Evolutionary conservation across 179 eudicot species (phyloP).

Genomic region (Dionaea muscipula): DNA sequence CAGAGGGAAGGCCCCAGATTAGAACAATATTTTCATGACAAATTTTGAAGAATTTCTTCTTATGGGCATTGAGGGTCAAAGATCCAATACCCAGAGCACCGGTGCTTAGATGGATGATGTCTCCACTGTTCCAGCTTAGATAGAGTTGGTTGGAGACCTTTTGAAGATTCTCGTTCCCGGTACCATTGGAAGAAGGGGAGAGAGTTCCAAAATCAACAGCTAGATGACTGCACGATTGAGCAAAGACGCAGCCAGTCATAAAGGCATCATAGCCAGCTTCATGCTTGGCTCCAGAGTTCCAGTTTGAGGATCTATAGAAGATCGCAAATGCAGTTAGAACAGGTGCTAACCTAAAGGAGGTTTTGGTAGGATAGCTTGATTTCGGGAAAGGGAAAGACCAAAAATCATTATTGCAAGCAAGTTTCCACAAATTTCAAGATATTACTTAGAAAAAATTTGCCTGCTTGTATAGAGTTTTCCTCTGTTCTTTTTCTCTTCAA

Average conservation of each 20-base stretch:
- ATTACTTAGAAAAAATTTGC: no score
- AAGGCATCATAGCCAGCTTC: conserved; percentile 99
- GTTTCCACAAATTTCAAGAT: no score
- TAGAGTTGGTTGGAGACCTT: conserved; percentile 59
- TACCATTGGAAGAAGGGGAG: conserved; percentile 20
- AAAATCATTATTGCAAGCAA: no score
- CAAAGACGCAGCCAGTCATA: conserved; percentile 94
- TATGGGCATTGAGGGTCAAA: conserved; percentile 12
- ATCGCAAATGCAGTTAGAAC: neutral
- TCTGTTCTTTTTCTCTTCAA: no score
- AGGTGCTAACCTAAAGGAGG: neutral
- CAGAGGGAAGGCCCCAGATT: conserved; percentile 61
- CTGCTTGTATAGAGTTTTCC: no score
- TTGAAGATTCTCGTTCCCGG: conserved; percentile 47
- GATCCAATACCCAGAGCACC: conserved; percentile 36
- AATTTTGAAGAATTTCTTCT: conserved; percentile 25
- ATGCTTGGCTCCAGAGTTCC: conserved; percentile 96
- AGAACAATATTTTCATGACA: conserved; percentile 42
- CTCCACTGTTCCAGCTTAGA: conserved; percentile 75
- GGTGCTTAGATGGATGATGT: conserved; percentile 54
- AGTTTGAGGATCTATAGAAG: conserved; percentile 58
- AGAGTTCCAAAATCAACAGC: conserved; percentile 32
- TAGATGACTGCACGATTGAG: conserved; percentile 64
- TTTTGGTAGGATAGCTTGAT: no score
- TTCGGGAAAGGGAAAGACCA: no score